Conservation (phyloP, 2,329 filamentous ascomycete genomes). For the Colletotrichum spaethianum region DNA sequence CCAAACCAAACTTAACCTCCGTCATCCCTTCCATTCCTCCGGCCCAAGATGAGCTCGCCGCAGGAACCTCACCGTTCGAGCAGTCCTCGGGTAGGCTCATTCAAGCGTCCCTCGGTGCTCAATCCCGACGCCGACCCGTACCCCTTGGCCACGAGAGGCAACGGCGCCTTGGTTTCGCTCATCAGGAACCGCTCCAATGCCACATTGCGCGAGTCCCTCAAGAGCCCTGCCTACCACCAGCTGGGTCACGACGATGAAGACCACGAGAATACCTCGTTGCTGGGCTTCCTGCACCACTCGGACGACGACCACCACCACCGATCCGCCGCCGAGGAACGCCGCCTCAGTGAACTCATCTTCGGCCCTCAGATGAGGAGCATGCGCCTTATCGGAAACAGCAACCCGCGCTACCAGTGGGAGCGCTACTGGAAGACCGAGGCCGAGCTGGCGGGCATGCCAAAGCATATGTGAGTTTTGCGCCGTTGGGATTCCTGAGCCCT, state of each 20-base stretch:
- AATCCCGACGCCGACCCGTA: constrained; percentile 61
- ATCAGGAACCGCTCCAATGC: constrained; percentile 62
- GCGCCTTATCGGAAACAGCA: constrained; percentile 89
- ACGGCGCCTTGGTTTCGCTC: constrained; percentile 52
- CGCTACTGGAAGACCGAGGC: constrained; percentile 88
- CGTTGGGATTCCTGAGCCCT: neutral
- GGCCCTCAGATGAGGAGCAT: constrained; percentile 85
- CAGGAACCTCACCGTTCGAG: constrained; percentile 32
- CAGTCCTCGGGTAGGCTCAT: constrained; percentile 39
- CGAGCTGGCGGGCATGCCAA: constrained; percentile 79
- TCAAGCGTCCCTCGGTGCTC: constrained; percentile 48
- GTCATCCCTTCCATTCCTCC: constrained; percentile 6
- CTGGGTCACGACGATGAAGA: constrained; percentile 43
- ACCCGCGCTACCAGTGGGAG: constrained; percentile 88
- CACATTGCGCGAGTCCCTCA: constrained; percentile 40
- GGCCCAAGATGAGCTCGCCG: constrained; percentile 36
- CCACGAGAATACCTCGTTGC: constrained; percentile 42
- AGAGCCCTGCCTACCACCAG: constrained; percentile 43
- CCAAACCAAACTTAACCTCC: neutral
- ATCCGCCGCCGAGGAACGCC: constrained; percentile 68
- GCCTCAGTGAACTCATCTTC: constrained; percentile 71
- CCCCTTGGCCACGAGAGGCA: constrained; percentile 63
- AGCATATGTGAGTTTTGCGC: constrained; percentile 69
- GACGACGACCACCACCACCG: constrained; percentile 62
- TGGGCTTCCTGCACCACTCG: constrained; percentile 39